Evolutionary conservation across 176 grass and related monocot genomes (phyloP).

Genomic region (Triticum dicoccoides): DNA sequence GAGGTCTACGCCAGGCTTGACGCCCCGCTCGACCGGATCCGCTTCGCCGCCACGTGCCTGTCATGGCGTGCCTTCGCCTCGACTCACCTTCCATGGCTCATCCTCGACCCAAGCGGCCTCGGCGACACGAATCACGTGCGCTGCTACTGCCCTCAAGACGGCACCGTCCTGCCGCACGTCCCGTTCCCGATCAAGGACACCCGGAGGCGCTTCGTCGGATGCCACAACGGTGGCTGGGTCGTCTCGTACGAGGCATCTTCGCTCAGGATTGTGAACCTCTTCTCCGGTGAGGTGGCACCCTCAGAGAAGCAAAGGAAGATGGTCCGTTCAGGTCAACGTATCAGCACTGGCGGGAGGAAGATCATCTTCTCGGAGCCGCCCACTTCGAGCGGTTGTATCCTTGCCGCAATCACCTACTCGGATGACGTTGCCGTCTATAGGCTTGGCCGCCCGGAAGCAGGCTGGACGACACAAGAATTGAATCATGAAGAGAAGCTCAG

Average conservation of each 20-base stretch:
- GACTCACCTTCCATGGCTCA: not conserved
- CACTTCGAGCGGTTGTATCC: not conserved
- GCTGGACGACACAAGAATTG: not conserved
- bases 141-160: not conserved
- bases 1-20: not conserved
- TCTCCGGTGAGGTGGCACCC: too few species aligned
- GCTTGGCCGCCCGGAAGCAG: not conserved
- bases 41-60: not conserved
- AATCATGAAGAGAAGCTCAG: not conserved
- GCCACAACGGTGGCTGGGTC: too few species aligned
- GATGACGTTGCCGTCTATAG: not conserved
- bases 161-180: not conserved
- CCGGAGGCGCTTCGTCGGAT: not conserved
- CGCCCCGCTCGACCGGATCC: not conserved
- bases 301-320: not conserved
- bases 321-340: too few species aligned
- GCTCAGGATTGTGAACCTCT: too few species aligned
- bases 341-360: not conserved
- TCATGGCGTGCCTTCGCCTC: not conserved
- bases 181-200: not conserved
- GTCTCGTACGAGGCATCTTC: too few species aligned
- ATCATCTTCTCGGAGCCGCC: not conserved
- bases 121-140: too few species aligned
- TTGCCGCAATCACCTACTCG: not conserved
- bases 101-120: not conserved